Evolutionary conservation across 139 green algal genomes (phyloP).

Genomic region (Trebouxia sp.): DNA sequence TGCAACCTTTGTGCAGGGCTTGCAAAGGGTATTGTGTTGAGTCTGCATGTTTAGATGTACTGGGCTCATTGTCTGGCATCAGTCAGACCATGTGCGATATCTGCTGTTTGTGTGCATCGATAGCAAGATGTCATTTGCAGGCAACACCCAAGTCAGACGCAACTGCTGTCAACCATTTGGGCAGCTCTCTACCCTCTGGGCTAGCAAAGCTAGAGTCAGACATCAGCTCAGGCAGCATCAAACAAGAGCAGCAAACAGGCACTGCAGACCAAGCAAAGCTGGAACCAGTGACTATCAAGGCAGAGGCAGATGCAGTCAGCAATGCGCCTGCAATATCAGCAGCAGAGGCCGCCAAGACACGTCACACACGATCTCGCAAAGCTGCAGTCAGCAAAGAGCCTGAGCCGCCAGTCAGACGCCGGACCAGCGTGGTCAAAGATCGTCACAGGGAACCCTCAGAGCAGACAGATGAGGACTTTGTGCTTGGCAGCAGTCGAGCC

Average conservation of each 20-base stretch:
- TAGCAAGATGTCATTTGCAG: too few relatives aligned
- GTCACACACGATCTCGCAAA: neutral
- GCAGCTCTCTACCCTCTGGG: neutral
- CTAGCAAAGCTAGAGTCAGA: constrained; percentile 1
- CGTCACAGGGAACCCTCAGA: neutral
- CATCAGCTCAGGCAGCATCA: constrained; percentile 18
- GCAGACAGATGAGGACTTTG: constrained; percentile 14
- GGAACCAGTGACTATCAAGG: neutral
- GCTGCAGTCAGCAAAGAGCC: neutral
- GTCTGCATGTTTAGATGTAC: too few relatives aligned
- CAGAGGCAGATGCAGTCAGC: neutral
- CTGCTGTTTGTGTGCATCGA: neutral
- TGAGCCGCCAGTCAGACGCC: neutral
- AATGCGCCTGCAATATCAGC: neutral
- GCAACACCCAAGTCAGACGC: neutral
- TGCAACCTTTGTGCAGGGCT: too few relatives aligned
- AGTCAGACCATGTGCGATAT: neutral
- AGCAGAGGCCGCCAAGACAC: constrained; percentile 13
- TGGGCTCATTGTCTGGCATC: neutral
- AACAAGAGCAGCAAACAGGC: neutral
- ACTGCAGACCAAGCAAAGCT: neutral
- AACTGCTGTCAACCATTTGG: constrained; percentile 2
- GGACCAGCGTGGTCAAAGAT: neutral
- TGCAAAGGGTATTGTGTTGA: too few relatives aligned
- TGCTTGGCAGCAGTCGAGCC: neutral